Evolutionary conservation across 306 rosid species (phyloP), one percentile per base, ranked within the genome.

Genomic region (Lathyrus tuberosus): DNA sequence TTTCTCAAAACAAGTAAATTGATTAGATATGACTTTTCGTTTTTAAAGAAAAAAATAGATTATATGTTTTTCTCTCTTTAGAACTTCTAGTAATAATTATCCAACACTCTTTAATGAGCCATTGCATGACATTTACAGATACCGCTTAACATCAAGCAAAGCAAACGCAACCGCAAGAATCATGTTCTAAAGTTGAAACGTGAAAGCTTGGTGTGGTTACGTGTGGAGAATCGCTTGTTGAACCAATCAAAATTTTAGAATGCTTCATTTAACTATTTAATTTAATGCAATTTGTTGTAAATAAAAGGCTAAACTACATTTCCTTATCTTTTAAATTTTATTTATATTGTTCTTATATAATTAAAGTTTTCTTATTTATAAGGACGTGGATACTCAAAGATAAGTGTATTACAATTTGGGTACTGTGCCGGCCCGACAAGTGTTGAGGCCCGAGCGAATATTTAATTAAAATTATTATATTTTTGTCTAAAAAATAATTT

Each of bases 221-320:
- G 73, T 74, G 67, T 65, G 2, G 52, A 61, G 67, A 66, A 65
- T 18, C 49, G 28, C 30, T 3, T 14, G 30, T 56, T 65, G 73
- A 66, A 65, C 31, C 52, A 74, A 54, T 74, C 28, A 54, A 65
- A 42, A 28, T 6, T 16, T 65, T 18, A 0, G 35, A 51, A 49
- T 33, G 30, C 1, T 56, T 18, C 24, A 16, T 52, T 4, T 53
- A 53, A 8, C 5, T 2, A 16, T 49, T 49, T 17, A 16, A 41
- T 51, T 64, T 64, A 37, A 38, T 0, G 24, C 44, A 15, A 51
- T 13, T 20, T 18, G 12, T 0, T 42, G 58, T 4, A 53, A 22
- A 53, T 52, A 20, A 52, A 20, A 48, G 22, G 24, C 3, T 48
- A 16, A 15, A 35, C 40, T 35, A 35, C 40, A 0, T 31, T 31